A percentile compares a stretch with the other conserved stretches of the same genome.
phyloP scores from a whole-genome alignment of 345 rosid genomes.

The Lepidium africanum region DNA sequence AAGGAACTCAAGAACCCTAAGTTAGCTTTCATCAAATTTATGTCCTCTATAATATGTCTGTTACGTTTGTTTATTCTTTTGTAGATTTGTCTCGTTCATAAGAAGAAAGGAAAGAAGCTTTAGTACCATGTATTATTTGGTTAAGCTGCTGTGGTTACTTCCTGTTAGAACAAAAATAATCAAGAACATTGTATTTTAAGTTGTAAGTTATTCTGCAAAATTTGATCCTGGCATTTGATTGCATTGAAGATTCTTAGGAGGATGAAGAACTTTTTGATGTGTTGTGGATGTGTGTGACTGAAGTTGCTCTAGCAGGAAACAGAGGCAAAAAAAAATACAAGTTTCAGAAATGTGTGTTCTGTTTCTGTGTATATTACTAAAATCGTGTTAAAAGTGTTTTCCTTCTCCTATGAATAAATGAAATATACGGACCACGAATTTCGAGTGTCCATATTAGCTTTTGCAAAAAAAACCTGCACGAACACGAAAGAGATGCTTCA shows the following conservation, averaged over 20 bases:
- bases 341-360: not conserved
- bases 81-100: constrained; percentile 10
- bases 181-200: not conserved
- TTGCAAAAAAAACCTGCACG: constrained; percentile 95
- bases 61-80: constrained; percentile 35
- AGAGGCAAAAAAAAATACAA: constrained; percentile 4
- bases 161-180: constrained; percentile 2
- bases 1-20: constrained; percentile 44
- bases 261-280: not conserved
- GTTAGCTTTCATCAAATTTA: not conserved
- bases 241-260: not conserved
- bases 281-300: not conserved
- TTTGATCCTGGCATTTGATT: not conserved
- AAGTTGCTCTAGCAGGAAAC: constrained; percentile 11
- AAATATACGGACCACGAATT: constrained; percentile 59
- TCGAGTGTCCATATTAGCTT: constrained; percentile 69
- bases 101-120: constrained; percentile 12
- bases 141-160: constrained; percentile 13
- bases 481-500: constrained; percentile 86
- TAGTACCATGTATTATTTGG: constrained; percentile 15
- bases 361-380: constrained; percentile 5
- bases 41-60: not conserved
- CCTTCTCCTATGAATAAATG: constrained; percentile 31
- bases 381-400: constrained; percentile 15
- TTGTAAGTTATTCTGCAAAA: not conserved